A percentile compares a stretch with the other conserved stretches of the same genome.
phyloP scores from a whole-genome alignment of 2,329 filamentous ascomycete species.

The Cladosporium sp. region DNA sequence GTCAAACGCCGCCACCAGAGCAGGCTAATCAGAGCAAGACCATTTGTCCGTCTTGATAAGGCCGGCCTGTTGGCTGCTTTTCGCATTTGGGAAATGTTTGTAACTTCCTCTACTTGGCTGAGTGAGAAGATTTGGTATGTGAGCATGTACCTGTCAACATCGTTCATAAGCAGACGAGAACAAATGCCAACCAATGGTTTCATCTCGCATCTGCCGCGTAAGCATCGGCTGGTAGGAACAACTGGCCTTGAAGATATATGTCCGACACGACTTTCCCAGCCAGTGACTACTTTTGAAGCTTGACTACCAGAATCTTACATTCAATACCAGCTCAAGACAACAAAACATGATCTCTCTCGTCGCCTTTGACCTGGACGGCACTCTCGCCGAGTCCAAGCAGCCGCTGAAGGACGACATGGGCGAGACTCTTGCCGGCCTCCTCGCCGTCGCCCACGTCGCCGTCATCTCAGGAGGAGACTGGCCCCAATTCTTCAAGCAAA shows the following conservation, averaged over 20 bases:
- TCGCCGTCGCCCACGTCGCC: slow-evolving; percentile 42
- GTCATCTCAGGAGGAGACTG: slow-evolving; percentile 47
- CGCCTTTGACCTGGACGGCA: slow-evolving; percentile 43
- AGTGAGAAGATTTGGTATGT: background rate
- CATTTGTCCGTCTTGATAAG: background rate
- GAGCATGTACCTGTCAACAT: background rate
- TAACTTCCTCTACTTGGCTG: background rate
- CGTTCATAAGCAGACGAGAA: background rate
- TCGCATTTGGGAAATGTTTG: background rate
- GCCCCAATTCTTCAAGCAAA: slow-evolving; percentile 46
- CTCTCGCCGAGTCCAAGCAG: slow-evolving; percentile 41
- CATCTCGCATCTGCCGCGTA: background rate
- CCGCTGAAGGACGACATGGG: slow-evolving; percentile 38
- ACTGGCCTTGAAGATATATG: background rate
- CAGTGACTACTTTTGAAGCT: background rate
- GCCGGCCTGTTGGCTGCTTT: background rate
- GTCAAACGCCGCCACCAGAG: background rate
- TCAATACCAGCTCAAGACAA: background rate
- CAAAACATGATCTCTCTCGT: slow-evolving; percentile 37
- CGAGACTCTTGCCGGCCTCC: slow-evolving; percentile 38
- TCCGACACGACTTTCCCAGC: background rate
- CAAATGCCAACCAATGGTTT: background rate
- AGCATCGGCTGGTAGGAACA: slow-evolving; percentile 13
- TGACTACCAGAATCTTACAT: background rate
- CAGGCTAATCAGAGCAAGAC: background rate